Percentiles rank a stretch among this genome's conserved stretches.
Evolutionary conservation across 1,139 yeast species (phyloP).

Genomic region (Candida sojae): DNA sequence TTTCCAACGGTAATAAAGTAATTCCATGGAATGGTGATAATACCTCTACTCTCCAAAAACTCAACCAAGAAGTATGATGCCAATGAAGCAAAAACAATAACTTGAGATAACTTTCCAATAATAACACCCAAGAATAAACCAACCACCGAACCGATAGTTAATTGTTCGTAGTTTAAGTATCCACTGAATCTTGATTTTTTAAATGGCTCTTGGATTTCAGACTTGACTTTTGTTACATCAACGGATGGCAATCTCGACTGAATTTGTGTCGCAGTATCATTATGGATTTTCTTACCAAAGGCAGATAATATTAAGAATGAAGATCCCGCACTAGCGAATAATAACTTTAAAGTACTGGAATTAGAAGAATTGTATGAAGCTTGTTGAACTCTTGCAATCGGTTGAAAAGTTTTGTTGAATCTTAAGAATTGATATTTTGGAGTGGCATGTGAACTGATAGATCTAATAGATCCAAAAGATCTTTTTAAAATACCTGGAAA

Average conservation of each 20-base stretch:
- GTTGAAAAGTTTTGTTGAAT: neutral
- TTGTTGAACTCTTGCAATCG: neutral
- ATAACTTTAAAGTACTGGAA: constrained; percentile 10
- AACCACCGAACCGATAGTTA: constrained; percentile 67
- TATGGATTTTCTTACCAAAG: constrained; percentile 11
- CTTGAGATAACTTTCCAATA: constrained; percentile 64
- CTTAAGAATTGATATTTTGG: neutral
- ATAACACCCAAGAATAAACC: constrained; percentile 66
- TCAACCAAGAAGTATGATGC: constrained; percentile 54
- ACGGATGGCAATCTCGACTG: constrained; percentile 5
- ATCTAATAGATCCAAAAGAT: constrained; percentile 7
- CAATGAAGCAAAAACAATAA: constrained; percentile 55
- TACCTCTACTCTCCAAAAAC: constrained; percentile 60
- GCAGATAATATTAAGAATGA: constrained; percentile 11
- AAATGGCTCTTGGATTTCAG: constrained; percentile 5
- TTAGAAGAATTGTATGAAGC: constrained; percentile 1
- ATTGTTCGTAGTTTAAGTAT: constrained; percentile 59
- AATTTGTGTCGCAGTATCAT: constrained; percentile 11
- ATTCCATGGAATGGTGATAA: constrained; percentile 53
- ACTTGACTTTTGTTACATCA: constrained; percentile 3
- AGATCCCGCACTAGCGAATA: constrained; percentile 14
- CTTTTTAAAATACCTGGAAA: constrained; percentile 6
- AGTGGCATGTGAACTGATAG: constrained; percentile 1
- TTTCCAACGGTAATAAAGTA: constrained; percentile 47
- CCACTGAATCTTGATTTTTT: constrained; percentile 31